Evolutionary conservation across 129 eudicot genomes (phyloP).

Genomic region (Escallonia herrerae): DNA sequence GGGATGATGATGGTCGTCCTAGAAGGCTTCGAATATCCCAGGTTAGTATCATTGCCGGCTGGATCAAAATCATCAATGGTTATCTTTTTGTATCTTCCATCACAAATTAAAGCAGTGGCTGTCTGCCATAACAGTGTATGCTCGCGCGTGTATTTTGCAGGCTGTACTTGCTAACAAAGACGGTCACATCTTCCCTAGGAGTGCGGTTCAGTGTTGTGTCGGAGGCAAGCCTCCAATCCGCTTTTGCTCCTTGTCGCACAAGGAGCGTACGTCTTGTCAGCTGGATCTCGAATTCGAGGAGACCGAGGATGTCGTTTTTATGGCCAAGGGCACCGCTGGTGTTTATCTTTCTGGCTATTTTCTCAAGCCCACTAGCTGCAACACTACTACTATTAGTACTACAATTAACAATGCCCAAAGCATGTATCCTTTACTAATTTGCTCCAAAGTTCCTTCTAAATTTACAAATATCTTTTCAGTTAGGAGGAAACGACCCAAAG

Average conservation of each 20-base stretch:
- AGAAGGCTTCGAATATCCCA: background rate
- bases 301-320: background rate
- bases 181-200: background rate
- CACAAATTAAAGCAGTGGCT: background rate
- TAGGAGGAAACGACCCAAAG: background rate
- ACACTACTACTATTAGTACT: background rate
- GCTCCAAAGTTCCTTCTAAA: too few relatives aligned
- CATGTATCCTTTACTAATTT: background rate
- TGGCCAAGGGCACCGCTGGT: background rate
- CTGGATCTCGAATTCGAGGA: background rate
- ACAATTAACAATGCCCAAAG: background rate
- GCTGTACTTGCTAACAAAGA: background rate
- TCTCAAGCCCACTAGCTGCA: background rate
- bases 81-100: background rate
- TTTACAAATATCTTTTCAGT: too few relatives aligned
- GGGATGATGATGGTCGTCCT: background rate
- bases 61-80: background rate
- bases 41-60: background rate
- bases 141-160: background rate
- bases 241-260: background rate
- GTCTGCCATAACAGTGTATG: background rate
- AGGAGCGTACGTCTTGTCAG: background rate
- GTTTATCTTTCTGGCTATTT: background rate
- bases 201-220: background rate
- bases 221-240: background rate